These are phyloP conservation scores for Styphnolobium japonicum DNA, from an alignment of 306 rosid species.

Conservation along the genomic window DNA sequence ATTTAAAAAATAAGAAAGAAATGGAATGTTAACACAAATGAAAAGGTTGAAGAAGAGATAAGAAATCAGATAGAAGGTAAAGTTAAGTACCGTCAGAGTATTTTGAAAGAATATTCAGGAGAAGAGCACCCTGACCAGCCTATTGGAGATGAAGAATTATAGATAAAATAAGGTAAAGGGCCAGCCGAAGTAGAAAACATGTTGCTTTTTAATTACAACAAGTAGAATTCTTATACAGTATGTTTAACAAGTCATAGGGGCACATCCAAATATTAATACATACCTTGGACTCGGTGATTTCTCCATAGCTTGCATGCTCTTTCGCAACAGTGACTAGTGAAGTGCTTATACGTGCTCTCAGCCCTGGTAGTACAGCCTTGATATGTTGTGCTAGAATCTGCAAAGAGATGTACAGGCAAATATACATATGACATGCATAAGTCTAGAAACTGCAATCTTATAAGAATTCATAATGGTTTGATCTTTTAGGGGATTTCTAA, in stretches of 20 bases:
- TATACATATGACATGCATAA: conserved; percentile 8
- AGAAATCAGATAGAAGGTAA: not conserved
- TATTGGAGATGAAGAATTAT: conserved; percentile 29
- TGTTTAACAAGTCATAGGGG: not conserved
- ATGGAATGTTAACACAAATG: conserved; percentile 6
- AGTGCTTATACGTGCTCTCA: conserved; percentile 79
- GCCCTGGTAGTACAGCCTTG: conserved; percentile 77
- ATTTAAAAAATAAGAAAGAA: not conserved
- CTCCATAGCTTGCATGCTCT: conserved; percentile 91
- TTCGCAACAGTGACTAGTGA: conserved; percentile 76
- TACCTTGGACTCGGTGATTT: conserved; percentile 89
- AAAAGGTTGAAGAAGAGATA: not conserved
- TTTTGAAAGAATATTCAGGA: conserved; percentile 86
- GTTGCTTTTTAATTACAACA: conserved; percentile 24
- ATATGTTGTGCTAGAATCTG: conserved; percentile 87
- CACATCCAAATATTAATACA: conserved; percentile 22
- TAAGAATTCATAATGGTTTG: conserved; percentile 3
- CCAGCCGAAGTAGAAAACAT: conserved; percentile 4
- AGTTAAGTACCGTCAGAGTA: conserved; percentile 72
- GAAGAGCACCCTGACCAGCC: conserved; percentile 97
- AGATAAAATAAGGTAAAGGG: conserved; percentile 10
- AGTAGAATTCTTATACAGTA: not conserved
- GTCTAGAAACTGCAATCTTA: conserved; percentile 1
- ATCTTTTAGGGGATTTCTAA: conserved; percentile 15
- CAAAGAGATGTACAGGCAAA: conserved; percentile 33